Percentiles rank a stretch among this genome's conserved stretches.
Evolutionary conservation across 2,329 filamentous ascomycete species (phyloP).

Genomic region (Alternaria triticimaculans): DNA sequence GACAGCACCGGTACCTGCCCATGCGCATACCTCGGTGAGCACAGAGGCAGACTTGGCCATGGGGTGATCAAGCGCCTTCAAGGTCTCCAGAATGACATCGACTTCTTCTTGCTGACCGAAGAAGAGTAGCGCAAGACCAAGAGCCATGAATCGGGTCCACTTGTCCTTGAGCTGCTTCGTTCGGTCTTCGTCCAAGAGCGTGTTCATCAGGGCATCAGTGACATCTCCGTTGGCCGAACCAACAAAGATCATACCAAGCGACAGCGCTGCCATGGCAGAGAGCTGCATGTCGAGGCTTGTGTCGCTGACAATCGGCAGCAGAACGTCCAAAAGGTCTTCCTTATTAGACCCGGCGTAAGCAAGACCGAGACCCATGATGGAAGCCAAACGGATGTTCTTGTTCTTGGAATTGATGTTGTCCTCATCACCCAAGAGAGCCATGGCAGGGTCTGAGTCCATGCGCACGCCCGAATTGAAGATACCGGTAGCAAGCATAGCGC

Average conservation of each 20-base stretch:
- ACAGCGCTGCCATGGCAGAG: conserved; percentile 92
- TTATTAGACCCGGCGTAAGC: conserved; percentile 95
- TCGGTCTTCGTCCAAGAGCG: conserved; percentile 90
- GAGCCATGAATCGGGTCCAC: conserved; percentile 95
- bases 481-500: conserved; percentile 89
- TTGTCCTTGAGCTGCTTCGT: conserved; percentile 93
- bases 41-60: conserved; percentile 97
- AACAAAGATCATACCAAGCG: conserved; percentile 89
- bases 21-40: conserved; percentile 94
- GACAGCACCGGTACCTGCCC: conserved; percentile 96
- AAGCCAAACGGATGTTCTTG: conserved; percentile 77
- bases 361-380: conserved; percentile 94
- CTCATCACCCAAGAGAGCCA: conserved; percentile 82
- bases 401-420: conserved; percentile 82
- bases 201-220: conserved; percentile 89
- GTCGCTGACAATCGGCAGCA: conserved; percentile 87
- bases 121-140: conserved; percentile 91
- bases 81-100: conserved; percentile 94
- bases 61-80: conserved; percentile 96
- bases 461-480: conserved; percentile 94
- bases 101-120: conserved; percentile 98
- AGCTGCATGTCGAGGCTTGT: conserved; percentile 89
- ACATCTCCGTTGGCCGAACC: conserved; percentile 91
- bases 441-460: conserved; percentile 85
- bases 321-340: conserved; percentile 81